phyloP scores from a whole-genome alignment of 306 rosid genomes.

The Mucuna pruriens region DNA sequence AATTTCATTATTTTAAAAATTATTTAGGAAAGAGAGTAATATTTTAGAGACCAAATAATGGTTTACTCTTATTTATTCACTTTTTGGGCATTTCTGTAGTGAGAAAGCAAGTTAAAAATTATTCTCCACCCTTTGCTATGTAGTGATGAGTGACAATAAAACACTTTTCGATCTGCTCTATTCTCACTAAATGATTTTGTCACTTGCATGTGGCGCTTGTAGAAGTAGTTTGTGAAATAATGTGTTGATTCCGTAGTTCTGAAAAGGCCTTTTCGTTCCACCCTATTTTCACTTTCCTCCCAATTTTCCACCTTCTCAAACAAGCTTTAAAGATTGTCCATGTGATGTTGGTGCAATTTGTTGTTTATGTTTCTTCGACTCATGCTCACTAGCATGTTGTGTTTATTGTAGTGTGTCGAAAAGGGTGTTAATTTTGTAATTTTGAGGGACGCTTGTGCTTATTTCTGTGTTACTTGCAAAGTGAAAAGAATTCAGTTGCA shows the following conservation, averaged over 20 bases:
- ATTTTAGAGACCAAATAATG: no score
- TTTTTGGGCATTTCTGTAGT: neutral
- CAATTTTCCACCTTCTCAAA: no score
- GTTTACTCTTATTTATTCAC: slow-evolving; percentile 9
- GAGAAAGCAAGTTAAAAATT: neutral
- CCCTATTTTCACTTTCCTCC: no score
- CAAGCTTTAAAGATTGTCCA: neutral
- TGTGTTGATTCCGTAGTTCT: neutral
- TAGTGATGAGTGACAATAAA: neutral
- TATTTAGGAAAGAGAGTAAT: no score
- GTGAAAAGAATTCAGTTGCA: neutral
- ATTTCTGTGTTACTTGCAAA: neutral
- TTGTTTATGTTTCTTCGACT: neutral
- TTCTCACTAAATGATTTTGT: neutral
- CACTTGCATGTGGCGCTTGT: no score
- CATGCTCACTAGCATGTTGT: neutral
- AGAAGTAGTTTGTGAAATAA: neutral
- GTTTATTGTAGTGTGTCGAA: neutral
- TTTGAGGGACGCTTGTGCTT: neutral
- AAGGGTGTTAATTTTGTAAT: slow-evolving; percentile 14
- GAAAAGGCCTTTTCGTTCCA: no score
- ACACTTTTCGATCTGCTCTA: neutral
- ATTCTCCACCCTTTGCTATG: neutral
- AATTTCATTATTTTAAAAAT: no score
- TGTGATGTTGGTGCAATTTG: neutral